Evolutionary conservation across 805 yeast species (phyloP), one percentile per base, ranked within the genome.

Genomic region (Suhomyces sp.): DNA sequence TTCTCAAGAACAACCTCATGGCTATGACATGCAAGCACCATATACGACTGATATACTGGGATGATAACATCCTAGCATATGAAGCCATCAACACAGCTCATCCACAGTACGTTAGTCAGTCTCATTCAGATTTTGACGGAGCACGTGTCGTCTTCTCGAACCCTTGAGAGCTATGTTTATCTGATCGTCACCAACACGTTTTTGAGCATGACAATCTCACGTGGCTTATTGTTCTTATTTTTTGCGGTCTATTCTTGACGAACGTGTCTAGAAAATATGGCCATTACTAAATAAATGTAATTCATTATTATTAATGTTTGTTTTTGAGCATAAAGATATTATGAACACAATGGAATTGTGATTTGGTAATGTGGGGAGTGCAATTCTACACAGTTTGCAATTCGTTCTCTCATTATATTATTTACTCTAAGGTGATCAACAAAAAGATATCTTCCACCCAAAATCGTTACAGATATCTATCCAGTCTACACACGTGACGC

Each of bases 381-480:
- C 33, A 29, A 29, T 29, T 29, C 42, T 19, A 38, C 24, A 38
- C 17, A 33, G 17, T 33, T n/a, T 1, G 17, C 4, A 6, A 33
- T n/a, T 33, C 36, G 36, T 33, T 33, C 36, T 33, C 36, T 13
- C 17, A n/a, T 33, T n/a, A n/a, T 10, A 8, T 31, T 31, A 12
- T 31, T 31, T 12, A 31, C n/a, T 8, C 35, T 31, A 6, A 5
- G 3, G 5, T 36, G 22, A 19, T 48, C 31, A 54, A 13, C 54
- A 56, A 17, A 55, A 47, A 9, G 55, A 52, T 29, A 58, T 36
- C 47, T 57, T 60, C 73, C 73, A 69, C 22, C 64, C 67, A 27
- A 59, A 59, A 26, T 67, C 68, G 33, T 60, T 60, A 42, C 70
- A 65, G 4, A 68, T 59, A 41, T 61, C 68, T 17, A 63, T 56